These are phyloP conservation scores for Penicillium freii DNA, from an alignment of 2,329 filamentous ascomycete genomes.

Conservation along the genomic window DNA sequence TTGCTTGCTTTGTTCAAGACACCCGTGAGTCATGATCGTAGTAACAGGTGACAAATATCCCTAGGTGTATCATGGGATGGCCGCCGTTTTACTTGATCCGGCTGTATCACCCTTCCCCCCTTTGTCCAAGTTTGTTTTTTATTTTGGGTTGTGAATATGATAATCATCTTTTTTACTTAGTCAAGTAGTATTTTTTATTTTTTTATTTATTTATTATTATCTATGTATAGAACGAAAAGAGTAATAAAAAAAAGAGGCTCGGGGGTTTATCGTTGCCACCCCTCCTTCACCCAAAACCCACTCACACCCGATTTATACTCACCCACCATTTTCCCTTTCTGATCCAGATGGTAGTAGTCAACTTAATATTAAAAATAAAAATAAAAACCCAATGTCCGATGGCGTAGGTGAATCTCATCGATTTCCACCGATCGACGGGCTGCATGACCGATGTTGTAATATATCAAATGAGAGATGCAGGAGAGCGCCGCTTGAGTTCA, in stretches of 20 bases:
- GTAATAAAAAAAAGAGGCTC: constrained; percentile 12
- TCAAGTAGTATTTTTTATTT: not conserved
- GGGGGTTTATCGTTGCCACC: constrained; percentile 23
- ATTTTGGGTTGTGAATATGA: not conserved
- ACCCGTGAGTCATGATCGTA: constrained; percentile 22
- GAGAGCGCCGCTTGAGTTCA: constrained; percentile 34
- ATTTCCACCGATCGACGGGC: constrained; percentile 43
- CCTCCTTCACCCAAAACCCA: constrained; percentile 10
- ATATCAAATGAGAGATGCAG: constrained; percentile 47
- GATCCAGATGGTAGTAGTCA: constrained; percentile 7
- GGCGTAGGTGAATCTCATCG: constrained; percentile 38
- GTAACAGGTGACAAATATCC: constrained; percentile 25
- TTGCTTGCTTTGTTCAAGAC: constrained; percentile 15
- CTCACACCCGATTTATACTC: constrained; percentile 6
- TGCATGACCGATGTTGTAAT: constrained; percentile 46
- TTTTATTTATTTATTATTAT: not conserved
- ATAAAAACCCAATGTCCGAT: constrained; percentile 28
- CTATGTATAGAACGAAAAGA: constrained; percentile 10
- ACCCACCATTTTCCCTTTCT: constrained; percentile 9
- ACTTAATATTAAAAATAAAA: constrained; percentile 5
- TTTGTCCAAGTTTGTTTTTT: constrained; percentile 20
- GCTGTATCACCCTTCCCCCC: constrained; percentile 29
- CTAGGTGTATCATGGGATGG: constrained; percentile 26
- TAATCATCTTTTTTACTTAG: constrained; percentile 1
- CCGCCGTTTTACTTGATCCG: constrained; percentile 24